Percentiles rank a stretch among this genome's conserved stretches.
phyloP scores from a whole-genome alignment of 352 stramenopile genomes.

The Aphanomyces invadans region DNA sequence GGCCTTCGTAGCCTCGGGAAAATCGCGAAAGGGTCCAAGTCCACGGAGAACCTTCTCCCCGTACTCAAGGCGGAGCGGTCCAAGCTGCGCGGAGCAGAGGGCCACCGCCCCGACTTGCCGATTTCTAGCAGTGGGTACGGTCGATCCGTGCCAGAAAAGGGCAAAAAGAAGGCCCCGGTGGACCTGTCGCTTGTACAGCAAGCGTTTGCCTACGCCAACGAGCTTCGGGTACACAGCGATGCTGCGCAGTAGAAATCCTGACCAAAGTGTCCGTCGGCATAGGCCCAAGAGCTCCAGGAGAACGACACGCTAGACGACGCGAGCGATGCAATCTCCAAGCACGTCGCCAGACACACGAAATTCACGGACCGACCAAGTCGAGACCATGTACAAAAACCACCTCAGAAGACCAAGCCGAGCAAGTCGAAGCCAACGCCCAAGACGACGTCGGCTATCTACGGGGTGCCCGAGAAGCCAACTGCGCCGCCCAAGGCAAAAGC shows the following conservation, averaged over 20 bases:
- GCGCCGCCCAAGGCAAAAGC: slow-evolving; percentile 31
- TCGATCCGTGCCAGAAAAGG: slow-evolving; percentile 9
- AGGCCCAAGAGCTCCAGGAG: slow-evolving; percentile 25
- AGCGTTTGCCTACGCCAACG: slow-evolving; percentile 62
- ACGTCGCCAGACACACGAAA: background rate
- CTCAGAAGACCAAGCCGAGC: slow-evolving; percentile 27
- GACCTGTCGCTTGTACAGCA: slow-evolving; percentile 62
- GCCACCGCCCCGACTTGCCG: slow-evolving; percentile 29
- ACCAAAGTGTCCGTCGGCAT: background rate
- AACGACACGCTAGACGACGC: slow-evolving; percentile 35
- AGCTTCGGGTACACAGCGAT: slow-evolving; percentile 40
- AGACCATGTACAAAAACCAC: slow-evolving; percentile 8
- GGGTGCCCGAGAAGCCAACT: slow-evolving; percentile 33
- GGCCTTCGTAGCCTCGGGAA: slow-evolving; percentile 33
- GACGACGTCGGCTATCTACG: slow-evolving; percentile 33
- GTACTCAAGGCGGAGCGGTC: slow-evolving; percentile 31
- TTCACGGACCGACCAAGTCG: slow-evolving; percentile 2
- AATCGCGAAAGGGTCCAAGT: slow-evolving; percentile 22
- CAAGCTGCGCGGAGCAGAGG: slow-evolving; percentile 21
- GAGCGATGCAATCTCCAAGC: slow-evolving; percentile 18
- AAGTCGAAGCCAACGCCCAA: slow-evolving; percentile 30
- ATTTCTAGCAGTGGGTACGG: slow-evolving; percentile 26
- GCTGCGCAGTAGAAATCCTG: too few relatives aligned
- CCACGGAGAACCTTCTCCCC: slow-evolving; percentile 34
- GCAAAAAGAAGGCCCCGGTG: slow-evolving; percentile 29